A percentile compares a stretch with the other conserved stretches of the same genome.
These are phyloP conservation scores for Candida manassasensis DNA, from an alignment of 805 yeast species.

Conservation along the genomic window DNA sequence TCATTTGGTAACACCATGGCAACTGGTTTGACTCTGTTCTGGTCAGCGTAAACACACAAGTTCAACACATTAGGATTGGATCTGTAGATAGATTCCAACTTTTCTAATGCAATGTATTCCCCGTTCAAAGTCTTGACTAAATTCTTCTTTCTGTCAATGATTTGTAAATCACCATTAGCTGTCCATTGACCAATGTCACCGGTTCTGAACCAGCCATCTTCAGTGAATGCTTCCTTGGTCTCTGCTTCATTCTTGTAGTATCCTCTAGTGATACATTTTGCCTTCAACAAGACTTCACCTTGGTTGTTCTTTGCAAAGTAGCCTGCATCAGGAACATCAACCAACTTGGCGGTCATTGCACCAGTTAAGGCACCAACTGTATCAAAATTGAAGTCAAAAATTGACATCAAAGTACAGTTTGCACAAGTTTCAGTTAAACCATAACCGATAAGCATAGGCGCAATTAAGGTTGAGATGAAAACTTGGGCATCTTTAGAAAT, in stretches of 20 bases:
- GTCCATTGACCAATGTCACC: slow-evolving; percentile 98
- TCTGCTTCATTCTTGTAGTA: slow-evolving; percentile 83
- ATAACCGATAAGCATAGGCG: slow-evolving; percentile 89
- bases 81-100: slow-evolving; percentile 86
- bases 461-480: slow-evolving; percentile 69
- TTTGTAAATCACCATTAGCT: slow-evolving; percentile 65
- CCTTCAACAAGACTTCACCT: slow-evolving; percentile 85
- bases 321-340: slow-evolving; percentile 89
- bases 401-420: slow-evolving; percentile 67
- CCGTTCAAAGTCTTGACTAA: slow-evolving; percentile 94
- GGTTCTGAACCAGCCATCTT: slow-evolving; percentile 91
- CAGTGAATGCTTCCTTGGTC: slow-evolving; percentile 66
- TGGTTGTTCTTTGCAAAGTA: slow-evolving; percentile 85
- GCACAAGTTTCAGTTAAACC: slow-evolving; percentile 97
- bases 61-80: slow-evolving; percentile 72
- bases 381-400: slow-evolving; percentile 62
- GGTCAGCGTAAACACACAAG: slow-evolving; percentile 92
- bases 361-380: slow-evolving; percentile 82
- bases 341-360: slow-evolving; percentile 78
- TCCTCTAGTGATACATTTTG: slow-evolving; percentile 66
- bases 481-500: slow-evolving; percentile 75
- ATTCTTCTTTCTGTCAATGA: slow-evolving; percentile 94
- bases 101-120: slow-evolving; percentile 96
- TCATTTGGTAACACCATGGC: slow-evolving; percentile 87
- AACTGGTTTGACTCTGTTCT: slow-evolving; percentile 80